phyloP scores from a whole-genome alignment of 108 stramenopile species.

The Licmophora abbreviata region DNA sequence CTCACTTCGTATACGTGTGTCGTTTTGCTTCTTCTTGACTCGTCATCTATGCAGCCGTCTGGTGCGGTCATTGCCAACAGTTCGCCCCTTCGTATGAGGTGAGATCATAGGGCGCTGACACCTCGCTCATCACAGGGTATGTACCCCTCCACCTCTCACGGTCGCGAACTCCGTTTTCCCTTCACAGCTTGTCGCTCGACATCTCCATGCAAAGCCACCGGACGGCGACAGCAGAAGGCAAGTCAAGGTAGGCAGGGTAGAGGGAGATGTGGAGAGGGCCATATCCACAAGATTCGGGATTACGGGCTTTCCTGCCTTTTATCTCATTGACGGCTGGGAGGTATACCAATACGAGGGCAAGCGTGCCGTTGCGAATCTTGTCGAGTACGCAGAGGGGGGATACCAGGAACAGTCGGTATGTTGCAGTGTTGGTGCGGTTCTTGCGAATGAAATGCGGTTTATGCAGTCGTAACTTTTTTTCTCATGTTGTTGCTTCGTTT shows the following conservation, averaged over 20 bases:
- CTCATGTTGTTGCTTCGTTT: neutral
- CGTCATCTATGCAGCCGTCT: slow-evolving; percentile 74
- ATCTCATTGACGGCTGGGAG: slow-evolving; percentile 57
- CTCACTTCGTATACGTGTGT: too few species aligned
- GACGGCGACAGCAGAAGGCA: slow-evolving; percentile 10
- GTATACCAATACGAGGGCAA: slow-evolving; percentile 59
- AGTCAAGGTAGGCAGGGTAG: slow-evolving; percentile 78
- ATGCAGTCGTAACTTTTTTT: slow-evolving; percentile 22
- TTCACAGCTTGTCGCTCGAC: slow-evolving; percentile 24
- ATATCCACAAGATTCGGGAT: slow-evolving; percentile 59
- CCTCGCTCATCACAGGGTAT: neutral
- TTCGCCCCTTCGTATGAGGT: slow-evolving; percentile 52
- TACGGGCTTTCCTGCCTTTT: slow-evolving; percentile 70
- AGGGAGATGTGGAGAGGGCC: slow-evolving; percentile 58
- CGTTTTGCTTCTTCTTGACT: too few species aligned
- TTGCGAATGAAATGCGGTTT: too few species aligned
- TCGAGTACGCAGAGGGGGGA: slow-evolving; percentile 49
- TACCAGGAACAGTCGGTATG: slow-evolving; percentile 40
- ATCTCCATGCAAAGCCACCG: slow-evolving; percentile 31
- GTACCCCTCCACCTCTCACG: too few species aligned
- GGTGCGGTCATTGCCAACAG: slow-evolving; percentile 61
- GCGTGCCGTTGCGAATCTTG: slow-evolving; percentile 38
- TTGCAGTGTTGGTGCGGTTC: too few species aligned
- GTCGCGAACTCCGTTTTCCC: neutral
- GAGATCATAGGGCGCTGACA: neutral